A percentile compares a stretch with the other conserved stretches of the same genome.
These are phyloP conservation scores for Penicillium parvum DNA, from an alignment of 495 filamentous ascomycete species.

Conservation along the genomic window DNA sequence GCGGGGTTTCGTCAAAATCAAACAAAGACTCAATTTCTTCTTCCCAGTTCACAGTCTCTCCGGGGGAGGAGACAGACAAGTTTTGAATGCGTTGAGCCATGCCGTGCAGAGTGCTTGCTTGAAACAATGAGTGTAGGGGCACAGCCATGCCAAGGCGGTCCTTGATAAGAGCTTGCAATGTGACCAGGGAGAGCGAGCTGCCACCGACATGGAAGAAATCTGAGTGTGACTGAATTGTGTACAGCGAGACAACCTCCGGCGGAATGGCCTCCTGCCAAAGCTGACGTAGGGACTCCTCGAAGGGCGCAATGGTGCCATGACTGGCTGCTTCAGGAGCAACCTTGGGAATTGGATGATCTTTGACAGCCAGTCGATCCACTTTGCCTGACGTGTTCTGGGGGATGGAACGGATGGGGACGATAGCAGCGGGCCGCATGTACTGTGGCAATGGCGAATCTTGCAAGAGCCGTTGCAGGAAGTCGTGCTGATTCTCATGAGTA, in stretches of 20 bases:
- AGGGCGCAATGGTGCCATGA: not conserved
- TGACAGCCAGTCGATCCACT: constrained; percentile 33
- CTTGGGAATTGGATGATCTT: constrained; percentile 14
- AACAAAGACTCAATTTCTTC: constrained; percentile 7
- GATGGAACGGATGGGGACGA: constrained; percentile 34
- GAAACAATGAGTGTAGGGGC: constrained; percentile 30
- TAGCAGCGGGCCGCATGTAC: constrained; percentile 43
- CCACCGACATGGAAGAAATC: constrained; percentile 42
- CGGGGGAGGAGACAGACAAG: not conserved
- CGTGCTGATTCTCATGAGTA: not conserved
- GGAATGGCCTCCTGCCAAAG: constrained; percentile 29
- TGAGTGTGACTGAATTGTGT: constrained; percentile 14
- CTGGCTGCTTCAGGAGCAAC: not conserved
- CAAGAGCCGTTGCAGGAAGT: constrained; percentile 1
- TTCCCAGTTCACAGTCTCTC: constrained; percentile 20
- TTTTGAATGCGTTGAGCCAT: constrained; percentile 25
- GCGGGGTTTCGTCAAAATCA: not conserved
- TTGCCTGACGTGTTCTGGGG: constrained; percentile 42
- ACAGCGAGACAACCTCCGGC: constrained; percentile 1
- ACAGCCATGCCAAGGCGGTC: constrained; percentile 18
- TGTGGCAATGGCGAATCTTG: constrained; percentile 33
- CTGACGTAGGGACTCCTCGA: constrained; percentile 12
- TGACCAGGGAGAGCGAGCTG: constrained; percentile 31
- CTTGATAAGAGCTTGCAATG: constrained; percentile 25
- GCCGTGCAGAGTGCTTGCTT: constrained; percentile 27